Base-by-base conservation (phyloP, 176 grass and related monocot species). In the Phoenix roebelenii region DNA sequence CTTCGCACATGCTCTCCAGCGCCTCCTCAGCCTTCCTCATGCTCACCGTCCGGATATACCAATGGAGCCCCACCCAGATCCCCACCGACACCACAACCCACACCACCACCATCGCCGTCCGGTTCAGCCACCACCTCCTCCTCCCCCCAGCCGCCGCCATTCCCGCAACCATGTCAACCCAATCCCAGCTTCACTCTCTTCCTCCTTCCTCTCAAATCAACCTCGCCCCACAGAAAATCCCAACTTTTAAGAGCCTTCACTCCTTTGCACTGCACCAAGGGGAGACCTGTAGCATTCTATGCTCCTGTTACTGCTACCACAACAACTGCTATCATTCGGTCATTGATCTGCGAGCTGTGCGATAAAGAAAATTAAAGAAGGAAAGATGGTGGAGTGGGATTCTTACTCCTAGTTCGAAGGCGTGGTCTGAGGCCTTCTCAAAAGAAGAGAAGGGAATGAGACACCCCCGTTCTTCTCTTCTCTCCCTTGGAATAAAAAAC, bases 1-100 rank as follows among this genome's bases (percentile, higher is more conserved):
- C 92, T 48, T 97, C 87, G 66, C 92, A 97, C 87, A 97, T 90
- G 83, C 69, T 91, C 55, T 67, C 56, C 49, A 97, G 81, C 9
- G 78, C 69, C 58, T 85, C 81, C 60, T 91, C 81, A 1, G 93
- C 93, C 51, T 79, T 80, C 19, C 73, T 73, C 84, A 88, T 78
- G 76, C 78, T 85, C 55, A 85, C 78, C 54, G 55, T 55, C 20
- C 76, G 66, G n/a, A 82, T 77, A 18, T 85, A 78, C 72, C 70
- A 80, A 74, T 88, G 87, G 71, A 85, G 57, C 26, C 25, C 67
- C 15, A 75, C 72, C 30, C 80, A 78, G 53, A 73, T 60, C 61
- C 71, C 69, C 18, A 81, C 61, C 3, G 84, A 79, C 4, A 64
- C 1, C 29, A 57, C 15, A 61, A 91, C 16, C 61, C 78, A 80